Evolutionary conservation across 2,329 filamentous ascomycete genomes (phyloP).

Genomic region (Trichoderma sp.): DNA sequence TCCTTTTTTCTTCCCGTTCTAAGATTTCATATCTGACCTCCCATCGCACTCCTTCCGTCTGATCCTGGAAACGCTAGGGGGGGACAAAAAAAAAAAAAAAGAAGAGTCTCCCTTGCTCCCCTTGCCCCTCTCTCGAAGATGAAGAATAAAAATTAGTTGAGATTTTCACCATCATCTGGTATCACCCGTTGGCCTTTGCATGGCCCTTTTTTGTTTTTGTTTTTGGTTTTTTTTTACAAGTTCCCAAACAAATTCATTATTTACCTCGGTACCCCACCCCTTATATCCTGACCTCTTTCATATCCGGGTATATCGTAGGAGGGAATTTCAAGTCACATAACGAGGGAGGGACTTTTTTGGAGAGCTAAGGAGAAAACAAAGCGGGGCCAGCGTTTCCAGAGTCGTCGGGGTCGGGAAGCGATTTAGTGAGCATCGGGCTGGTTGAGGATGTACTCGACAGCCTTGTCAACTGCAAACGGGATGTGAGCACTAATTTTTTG

Average conservation of each 20-base stretch:
- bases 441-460: constrained; percentile 87
- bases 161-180: not conserved
- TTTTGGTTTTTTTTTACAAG: not conserved
- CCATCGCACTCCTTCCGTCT: not conserved
- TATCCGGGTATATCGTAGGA: constrained; percentile 13
- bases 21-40: not conserved
- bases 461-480: constrained; percentile 71
- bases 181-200: not conserved
- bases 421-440: constrained; percentile 81
- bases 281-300: not conserved
- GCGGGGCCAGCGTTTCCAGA: constrained; percentile 9
- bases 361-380: not conserved
- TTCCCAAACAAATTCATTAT: not conserved
- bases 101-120: not conserved
- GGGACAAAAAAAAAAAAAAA: not conserved
- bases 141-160: not conserved
- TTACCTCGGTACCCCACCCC: not conserved
- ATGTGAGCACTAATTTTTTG: constrained; percentile 14
- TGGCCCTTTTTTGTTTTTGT: not conserved
- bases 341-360: not conserved
- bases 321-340: not conserved
- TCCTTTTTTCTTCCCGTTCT: not conserved
- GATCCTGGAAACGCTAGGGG: constrained; percentile 5
- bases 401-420: constrained; percentile 5
- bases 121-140: not conserved